Evolutionary conservation across 495 filamentous ascomycete species (phyloP).

Genomic region (Saxispiralis lemnorum): DNA sequence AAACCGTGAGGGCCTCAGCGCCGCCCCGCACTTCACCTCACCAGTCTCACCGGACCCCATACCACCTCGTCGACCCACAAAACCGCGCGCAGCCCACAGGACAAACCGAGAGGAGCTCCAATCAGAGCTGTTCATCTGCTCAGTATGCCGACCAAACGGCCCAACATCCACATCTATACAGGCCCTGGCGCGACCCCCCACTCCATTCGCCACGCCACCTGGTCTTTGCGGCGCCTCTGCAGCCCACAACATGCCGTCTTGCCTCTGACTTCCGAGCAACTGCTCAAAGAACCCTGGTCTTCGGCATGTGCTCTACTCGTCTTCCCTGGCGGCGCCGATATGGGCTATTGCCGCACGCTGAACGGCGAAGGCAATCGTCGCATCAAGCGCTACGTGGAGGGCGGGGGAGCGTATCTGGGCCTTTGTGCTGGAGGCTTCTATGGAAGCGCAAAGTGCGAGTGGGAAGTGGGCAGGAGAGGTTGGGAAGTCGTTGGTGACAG

Average conservation of each 20-base stretch:
- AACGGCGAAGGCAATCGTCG: conserved; percentile 75
- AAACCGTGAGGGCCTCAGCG: neutral
- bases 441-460: conserved; percentile 63
- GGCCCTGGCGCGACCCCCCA: conserved; percentile 66
- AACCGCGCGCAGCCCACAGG: neutral
- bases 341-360: conserved; percentile 73
- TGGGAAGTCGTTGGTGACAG: conserved; percentile 75
- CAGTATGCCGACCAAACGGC: conserved; percentile 9
- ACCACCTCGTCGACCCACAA: neutral
- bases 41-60: neutral
- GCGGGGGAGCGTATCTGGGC: conserved; percentile 74
- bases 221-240: conserved; percentile 73
- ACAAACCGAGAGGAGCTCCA: too few species aligned
- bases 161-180: conserved; percentile 20
- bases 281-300: conserved; percentile 85
- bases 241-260: conserved; percentile 87
- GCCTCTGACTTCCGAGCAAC: conserved; percentile 54
- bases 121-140: too few species aligned
- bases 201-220: conserved; percentile 78
- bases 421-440: conserved; percentile 95
- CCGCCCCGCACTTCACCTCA: too few species aligned
- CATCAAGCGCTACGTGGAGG: conserved; percentile 67
- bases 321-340: conserved; percentile 85
- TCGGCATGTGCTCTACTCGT: conserved; percentile 76
- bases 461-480: conserved; percentile 51